Conservation (phyloP, 208 protist species). For the Giardia muris region DNA sequence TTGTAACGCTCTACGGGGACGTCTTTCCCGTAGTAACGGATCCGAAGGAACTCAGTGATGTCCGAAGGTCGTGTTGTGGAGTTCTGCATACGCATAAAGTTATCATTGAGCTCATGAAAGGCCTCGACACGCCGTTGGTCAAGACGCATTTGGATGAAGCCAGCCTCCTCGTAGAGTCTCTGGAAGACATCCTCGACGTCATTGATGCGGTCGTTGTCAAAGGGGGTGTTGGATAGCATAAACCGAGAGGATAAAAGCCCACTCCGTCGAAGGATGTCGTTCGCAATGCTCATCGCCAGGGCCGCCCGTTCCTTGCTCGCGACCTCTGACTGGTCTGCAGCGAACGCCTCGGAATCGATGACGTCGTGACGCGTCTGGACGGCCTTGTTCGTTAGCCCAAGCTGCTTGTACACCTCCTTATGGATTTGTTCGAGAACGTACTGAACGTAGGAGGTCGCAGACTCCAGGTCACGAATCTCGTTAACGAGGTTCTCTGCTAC, state of each 20-base stretch:
- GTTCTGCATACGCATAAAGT: background rate
- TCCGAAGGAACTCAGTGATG: background rate
- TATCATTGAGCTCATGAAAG: background rate
- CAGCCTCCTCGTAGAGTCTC: background rate
- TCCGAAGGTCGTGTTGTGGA: background rate
- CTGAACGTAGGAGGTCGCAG: background rate
- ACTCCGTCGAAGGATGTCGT: background rate
- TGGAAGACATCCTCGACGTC: background rate
- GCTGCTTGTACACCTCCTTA: background rate
- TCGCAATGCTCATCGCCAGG: background rate
- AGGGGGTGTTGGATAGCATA: background rate
- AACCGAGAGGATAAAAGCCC: background rate
- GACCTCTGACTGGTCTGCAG: background rate
- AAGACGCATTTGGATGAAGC: background rate
- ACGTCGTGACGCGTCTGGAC: background rate
- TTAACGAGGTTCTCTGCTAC: too few species aligned
- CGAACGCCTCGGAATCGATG: background rate
- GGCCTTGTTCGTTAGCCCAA: background rate
- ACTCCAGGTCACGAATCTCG: background rate
- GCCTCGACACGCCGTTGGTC: background rate
- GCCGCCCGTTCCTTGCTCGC: background rate
- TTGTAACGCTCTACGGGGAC: background rate
- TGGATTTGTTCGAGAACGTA: background rate
- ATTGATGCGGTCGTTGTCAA: background rate
- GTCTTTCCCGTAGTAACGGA: background rate